These are phyloP conservation scores for Plantago major DNA, from an alignment of 257 asterid genomes.

Conservation along the genomic window DNA sequence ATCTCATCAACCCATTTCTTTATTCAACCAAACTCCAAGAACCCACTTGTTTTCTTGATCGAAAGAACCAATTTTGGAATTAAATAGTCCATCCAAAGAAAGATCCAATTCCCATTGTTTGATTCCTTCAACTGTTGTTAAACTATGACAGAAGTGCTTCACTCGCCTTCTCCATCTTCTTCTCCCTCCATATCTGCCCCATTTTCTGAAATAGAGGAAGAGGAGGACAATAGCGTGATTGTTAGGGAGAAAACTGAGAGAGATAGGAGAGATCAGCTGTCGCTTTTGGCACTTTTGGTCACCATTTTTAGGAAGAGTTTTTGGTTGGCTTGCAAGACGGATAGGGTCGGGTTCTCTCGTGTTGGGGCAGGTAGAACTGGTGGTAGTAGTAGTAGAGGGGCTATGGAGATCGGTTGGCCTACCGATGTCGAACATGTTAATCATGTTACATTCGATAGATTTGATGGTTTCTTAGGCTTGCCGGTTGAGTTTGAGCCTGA, in stretches of 20 bases:
- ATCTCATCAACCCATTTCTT: neutral
- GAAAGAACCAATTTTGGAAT: neutral
- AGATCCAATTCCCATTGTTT: neutral
- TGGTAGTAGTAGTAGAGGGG: conserved; percentile 7
- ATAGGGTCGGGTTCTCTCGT: neutral
- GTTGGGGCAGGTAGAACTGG: neutral
- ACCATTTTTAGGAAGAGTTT: conserved; percentile 17
- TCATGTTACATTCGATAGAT: conserved; percentile 58
- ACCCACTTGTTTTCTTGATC: neutral
- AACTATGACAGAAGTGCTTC: conserved; percentile 5
- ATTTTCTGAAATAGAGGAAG: neutral
- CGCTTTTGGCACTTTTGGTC: conserved; percentile 11
- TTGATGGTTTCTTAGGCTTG: conserved; percentile 59
- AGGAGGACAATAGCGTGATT: neutral
- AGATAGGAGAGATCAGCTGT: conserved; percentile 11
- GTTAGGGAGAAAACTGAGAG: neutral
- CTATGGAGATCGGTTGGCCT: conserved; percentile 29
- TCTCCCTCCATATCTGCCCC: conserved; percentile 2
- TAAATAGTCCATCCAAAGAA: neutral
- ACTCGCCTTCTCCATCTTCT: conserved; percentile 6
- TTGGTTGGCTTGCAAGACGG: conserved; percentile 11
- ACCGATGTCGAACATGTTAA: conserved; percentile 59
- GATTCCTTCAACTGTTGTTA: neutral
- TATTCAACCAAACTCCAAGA: neutral
- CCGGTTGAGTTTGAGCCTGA: conserved; percentile 70